Evolutionary conservation across 2,329 filamentous ascomycete genomes (phyloP), one percentile per base, ranked within the genome.

Genomic region (Emergomyces pasteurianus): DNA sequence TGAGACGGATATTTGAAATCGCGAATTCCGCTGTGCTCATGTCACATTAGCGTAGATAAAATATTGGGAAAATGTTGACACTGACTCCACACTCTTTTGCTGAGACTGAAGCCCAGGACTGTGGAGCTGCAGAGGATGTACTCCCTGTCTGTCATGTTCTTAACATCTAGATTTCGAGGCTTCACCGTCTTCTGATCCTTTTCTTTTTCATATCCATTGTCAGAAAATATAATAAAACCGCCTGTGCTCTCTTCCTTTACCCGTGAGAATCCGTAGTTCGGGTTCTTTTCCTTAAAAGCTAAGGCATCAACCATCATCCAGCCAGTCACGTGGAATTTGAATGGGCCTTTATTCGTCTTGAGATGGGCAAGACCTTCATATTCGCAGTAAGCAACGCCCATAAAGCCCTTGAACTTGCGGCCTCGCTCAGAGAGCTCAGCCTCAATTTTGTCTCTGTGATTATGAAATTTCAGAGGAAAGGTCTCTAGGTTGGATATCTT

Each of bases 1-100:
- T 79, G 8, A 77, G 73, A 7, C 67, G 65, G 16, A 78, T 67
- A 28, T 68, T 67, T 60, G 75, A 71, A 31, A 78, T 68, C 60
- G 71, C 69, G 67, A 79, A 74, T 36, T 71, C 64, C 40, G 40
- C 59, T 60, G 34, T 18, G 10, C 40, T 42, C 18, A 56, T 40
- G 21, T 28, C 38, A 28, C 18, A 40, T 60, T 40, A 60, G 52
- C 21, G 36, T 23, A 38, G 50, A n/a, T 28, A 28, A 31, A 38
- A 50, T 42, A 34, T 47, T 36, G 47, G 31, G 26, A n/a, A 38
- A n/a, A 23, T 50, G 40, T 38, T 49, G 23, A 34, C 36, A 40
- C 60, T 61, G 42, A 61, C 59, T 52, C 52, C 52, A 64, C 26
- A 61, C n/a, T 55, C 59, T 63, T 43, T 61, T 54, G 42, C 58